Evolutionary conservation across 352 stramenopile genomes (phyloP), one percentile per base, ranked within the genome.

Genomic region (Aphanomyces invadans): DNA sequence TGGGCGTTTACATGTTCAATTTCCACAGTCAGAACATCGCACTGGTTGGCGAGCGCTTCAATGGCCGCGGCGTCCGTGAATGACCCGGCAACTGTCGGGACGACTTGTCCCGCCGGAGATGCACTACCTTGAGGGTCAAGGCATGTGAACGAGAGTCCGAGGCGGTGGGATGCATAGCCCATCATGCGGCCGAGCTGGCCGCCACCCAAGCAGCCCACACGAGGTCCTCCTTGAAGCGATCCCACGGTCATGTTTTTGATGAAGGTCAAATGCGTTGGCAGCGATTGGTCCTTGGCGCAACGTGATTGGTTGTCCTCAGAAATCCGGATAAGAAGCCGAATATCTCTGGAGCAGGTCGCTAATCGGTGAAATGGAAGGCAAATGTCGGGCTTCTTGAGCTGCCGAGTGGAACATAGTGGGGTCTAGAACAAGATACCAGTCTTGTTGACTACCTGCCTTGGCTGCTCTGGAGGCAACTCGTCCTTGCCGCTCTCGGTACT

Each of bases 121-220:
- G 65, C 70, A 25, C 70, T 83, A 56, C 89, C 89, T 11, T 89
- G 72, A 11, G 92, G 89, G 75, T 99, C 97, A 32, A 99, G 79
- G 66, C 98, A 93, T 44, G 87, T 74, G 64, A 99, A 87, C 70
- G 90, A 65, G 23, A 99, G 76, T 31, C 93, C 94, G 9, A 99
- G 79, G 31, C 95, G 93, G 66, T 98, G 92, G 9, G 91, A 93
- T 48, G 97, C 95, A 55, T 97, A 77, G n/a, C 90, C 94, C 95
- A 99, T 99, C 97, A 99, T 99, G 69, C 95, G 93, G 51, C 96
- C 97, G 48, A 99, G 80, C 74, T 99, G 97, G 48, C 97, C 97
- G 60, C 97, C 97, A 61, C 97, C 97, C 25, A 99, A 78, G 38
- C 97, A 84, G 60, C 92, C 90, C 56, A 98, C 81, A 19, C 88